Conservation (phyloP, 257 asterid genomes). For the Solanum lycopersicoides region DNA sequence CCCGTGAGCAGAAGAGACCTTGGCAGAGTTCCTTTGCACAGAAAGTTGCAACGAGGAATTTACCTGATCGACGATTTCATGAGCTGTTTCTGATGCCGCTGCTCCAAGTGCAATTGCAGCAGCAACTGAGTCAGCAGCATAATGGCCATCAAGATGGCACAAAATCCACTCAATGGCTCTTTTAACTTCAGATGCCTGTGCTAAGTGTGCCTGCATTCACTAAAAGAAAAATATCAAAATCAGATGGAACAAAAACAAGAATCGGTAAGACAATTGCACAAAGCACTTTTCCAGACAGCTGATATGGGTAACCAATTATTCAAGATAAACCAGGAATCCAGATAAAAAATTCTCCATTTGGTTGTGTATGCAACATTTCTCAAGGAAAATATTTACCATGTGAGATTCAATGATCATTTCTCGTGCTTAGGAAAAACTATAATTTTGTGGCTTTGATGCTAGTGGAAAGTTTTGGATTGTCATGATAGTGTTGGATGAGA, state of each 20-base stretch:
- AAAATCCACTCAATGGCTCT: conserved; percentile 91
- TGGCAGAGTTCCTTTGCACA: conserved; percentile 29
- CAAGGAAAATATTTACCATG: background rate
- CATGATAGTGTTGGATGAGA: background rate
- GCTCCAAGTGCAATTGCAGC: conserved; percentile 98
- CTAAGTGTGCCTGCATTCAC: conserved; percentile 97
- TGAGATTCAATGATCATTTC: background rate
- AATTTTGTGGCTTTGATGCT: background rate
- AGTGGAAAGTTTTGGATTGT: background rate
- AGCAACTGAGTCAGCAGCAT: conserved; percentile 97
- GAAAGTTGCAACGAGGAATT: conserved; percentile 41
- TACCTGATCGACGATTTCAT: conserved; percentile 39
- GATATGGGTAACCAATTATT: background rate
- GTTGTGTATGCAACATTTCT: background rate
- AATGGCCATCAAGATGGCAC: conserved; percentile 89
- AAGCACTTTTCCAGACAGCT: background rate
- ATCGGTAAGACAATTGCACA: background rate
- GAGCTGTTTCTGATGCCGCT: conserved; percentile 57
- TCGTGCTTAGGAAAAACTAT: background rate
- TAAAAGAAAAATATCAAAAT: conserved; percentile 61
- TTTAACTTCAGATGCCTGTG: conserved; percentile 92
- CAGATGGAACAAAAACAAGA: conserved; percentile 2
- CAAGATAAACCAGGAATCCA: background rate
- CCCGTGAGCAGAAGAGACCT: conserved; percentile 34
- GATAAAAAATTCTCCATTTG: background rate